Evolutionary conservation across 208 protist genomes (phyloP), one percentile per base, ranked within the genome.

Genomic region (Phytomonas serpens): DNA sequence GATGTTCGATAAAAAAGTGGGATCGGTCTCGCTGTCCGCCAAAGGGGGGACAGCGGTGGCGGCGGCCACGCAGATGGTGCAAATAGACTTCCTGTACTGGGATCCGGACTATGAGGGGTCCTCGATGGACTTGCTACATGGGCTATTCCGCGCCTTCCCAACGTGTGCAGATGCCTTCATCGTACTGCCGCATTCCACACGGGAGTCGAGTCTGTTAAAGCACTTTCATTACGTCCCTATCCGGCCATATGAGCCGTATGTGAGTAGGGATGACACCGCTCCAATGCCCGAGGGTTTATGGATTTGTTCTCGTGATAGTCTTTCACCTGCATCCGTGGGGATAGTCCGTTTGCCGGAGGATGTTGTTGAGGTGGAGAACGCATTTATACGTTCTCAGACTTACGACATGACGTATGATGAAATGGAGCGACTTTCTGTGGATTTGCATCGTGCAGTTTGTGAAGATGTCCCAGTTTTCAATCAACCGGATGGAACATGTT

Each of bases 71-170:
- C 31, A 47, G 11, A 77, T 69, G 61, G 64, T 57, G 14, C 57
- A 63, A 40, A 84, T 97, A 64, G 83, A 83, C 63, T 96, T 97
- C 63, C 77, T 97, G 40, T 93, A 95, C 77, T 88, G 95, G 70
- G 86, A 94, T 71, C 86, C 82, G 0, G 69, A 63, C 23, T 97
- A 92, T 68, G 75, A 90, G 67, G 69, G 81, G 64, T 83, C 74
- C 38, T 84, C 83, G 29, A 66, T 72, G 38, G 82, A 90, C 38
- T 90, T 97, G 27, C 68, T 96, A 33, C 77, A 73, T 23, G 82
- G 79, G 69, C 47, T 94, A 29, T 97, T 94, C 69, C 61, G 83
- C 47, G 72, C 92, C 73, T 97, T 95, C 73, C 83, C 85, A 3
- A 85, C 71, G 38, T 87, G 80, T 66, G 87, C 95, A 65, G 95